phyloP scores from a whole-genome alignment of 1,284 basidiomycete genomes.

The Fistulina hepatica region DNA sequence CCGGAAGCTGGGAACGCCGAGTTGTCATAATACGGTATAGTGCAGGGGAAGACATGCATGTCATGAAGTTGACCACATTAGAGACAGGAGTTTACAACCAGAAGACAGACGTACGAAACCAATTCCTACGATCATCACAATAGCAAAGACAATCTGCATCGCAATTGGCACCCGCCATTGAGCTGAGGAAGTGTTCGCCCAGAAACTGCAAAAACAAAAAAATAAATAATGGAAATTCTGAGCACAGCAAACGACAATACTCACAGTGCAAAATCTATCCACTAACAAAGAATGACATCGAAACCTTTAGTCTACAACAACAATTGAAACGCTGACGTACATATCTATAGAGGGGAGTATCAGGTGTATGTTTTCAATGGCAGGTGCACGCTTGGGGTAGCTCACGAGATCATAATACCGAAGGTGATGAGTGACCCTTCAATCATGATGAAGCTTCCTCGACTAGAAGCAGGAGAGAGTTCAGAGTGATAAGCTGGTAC shows the following conservation, averaged over 20 bases:
- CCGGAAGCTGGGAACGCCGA: constrained; percentile 37
- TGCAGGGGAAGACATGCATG: too few relatives aligned
- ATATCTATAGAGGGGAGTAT: constrained; percentile 18
- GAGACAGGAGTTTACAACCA: not conserved
- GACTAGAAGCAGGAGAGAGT: constrained; percentile 45
- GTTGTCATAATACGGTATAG: too few relatives aligned
- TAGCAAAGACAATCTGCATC: constrained; percentile 52
- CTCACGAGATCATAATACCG: constrained; percentile 60
- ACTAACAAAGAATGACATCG: constrained; percentile 24
- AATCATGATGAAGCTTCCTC: constrained; percentile 59
- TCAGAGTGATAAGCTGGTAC: constrained; percentile 58
- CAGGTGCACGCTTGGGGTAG: constrained; percentile 12
- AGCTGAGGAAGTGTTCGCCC: constrained; percentile 38
- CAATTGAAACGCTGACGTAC: constrained; percentile 15
- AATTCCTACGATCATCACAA: constrained; percentile 49
- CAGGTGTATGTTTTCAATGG: constrained; percentile 4
- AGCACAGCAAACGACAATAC: constrained; percentile 13
- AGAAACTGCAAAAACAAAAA: constrained; percentile 30
- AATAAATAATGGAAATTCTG: not conserved
- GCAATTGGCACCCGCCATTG: constrained; percentile 66
- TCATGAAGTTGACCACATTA: too few relatives aligned
- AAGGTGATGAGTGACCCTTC: constrained; percentile 61
- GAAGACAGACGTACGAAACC: constrained; percentile 32
- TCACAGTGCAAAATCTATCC: constrained; percentile 52
- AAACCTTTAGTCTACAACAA: not conserved